Evolutionary conservation across 2,329 filamentous ascomycete genomes (phyloP).

Genomic region (Epichloe gansuensis): DNA sequence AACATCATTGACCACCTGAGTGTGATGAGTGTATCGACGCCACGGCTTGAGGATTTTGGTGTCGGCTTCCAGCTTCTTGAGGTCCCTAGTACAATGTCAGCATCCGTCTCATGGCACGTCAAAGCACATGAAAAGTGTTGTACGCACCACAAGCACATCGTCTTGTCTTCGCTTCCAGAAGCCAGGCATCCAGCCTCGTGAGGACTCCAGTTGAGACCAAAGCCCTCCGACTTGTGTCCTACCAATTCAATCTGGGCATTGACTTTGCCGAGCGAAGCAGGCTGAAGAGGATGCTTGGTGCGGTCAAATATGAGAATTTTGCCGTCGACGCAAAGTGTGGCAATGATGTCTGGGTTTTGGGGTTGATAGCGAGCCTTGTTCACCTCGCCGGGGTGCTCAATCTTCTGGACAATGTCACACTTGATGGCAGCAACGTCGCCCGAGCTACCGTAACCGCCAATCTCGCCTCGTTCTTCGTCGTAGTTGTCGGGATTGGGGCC

Average conservation of each 20-base stretch:
- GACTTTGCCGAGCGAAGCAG: constrained; percentile 49
- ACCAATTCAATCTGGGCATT: constrained; percentile 75
- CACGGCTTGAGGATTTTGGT: constrained; percentile 59
- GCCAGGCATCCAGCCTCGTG: constrained; percentile 70
- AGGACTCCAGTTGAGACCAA: constrained; percentile 86
- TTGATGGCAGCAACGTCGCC: constrained; percentile 60
- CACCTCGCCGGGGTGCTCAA: constrained; percentile 91
- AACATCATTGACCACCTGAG: constrained; percentile 88
- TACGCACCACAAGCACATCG: constrained; percentile 75
- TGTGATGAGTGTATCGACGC: constrained; percentile 76
- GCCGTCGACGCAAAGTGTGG: constrained; percentile 80
- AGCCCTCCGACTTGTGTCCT: constrained; percentile 82
- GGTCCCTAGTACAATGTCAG: constrained; percentile 46
- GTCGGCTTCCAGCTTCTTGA: constrained; percentile 60
- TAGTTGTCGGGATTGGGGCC: constrained; percentile 67
- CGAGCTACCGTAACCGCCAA: constrained; percentile 81
- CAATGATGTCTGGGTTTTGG: constrained; percentile 93
- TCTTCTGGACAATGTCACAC: constrained; percentile 88
- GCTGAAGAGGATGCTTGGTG: constrained; percentile 77
- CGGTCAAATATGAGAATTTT: constrained; percentile 89
- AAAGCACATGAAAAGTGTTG: not conserved
- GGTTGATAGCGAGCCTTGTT: constrained; percentile 98
- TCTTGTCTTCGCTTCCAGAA: constrained; percentile 84
- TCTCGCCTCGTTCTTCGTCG: constrained; percentile 83
- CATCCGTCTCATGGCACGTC: not conserved